Conservation (phyloP, 2,329 filamentous ascomycete genomes). For the Colletotrichum tofieldiae region DNA sequence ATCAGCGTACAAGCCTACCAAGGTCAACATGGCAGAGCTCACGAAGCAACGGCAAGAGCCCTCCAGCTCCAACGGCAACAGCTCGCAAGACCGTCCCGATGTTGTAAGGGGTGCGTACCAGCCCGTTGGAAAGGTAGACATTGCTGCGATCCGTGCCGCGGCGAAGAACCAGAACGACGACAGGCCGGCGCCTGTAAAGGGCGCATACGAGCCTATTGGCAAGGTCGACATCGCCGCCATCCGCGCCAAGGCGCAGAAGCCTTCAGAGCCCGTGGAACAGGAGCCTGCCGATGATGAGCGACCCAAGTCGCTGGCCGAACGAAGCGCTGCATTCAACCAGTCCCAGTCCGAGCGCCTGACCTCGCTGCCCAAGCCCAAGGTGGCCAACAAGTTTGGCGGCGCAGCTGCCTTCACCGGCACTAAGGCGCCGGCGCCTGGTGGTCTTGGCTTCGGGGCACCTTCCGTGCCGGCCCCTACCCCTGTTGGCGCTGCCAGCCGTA, state of each 20-base stretch:
- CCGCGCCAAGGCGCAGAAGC: slow-evolving; percentile 83
- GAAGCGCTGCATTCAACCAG: slow-evolving; percentile 80
- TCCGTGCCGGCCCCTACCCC: slow-evolving; percentile 70
- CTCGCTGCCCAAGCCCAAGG: slow-evolving; percentile 92
- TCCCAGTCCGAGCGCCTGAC: slow-evolving; percentile 84
- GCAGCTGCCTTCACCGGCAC: slow-evolving; percentile 84
- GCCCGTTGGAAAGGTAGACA: slow-evolving; percentile 97
- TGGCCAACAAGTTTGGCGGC: slow-evolving; percentile 88
- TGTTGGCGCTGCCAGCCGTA: slow-evolving; percentile 87
- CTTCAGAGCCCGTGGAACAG: slow-evolving; percentile 52
- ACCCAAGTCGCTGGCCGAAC: slow-evolving; percentile 79
- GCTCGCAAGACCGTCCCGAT: slow-evolving; percentile 66
- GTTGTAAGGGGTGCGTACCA: slow-evolving; percentile 91
- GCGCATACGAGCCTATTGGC: slow-evolving; percentile 93
- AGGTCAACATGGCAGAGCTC: slow-evolving; percentile 92
- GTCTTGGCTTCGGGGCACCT: slow-evolving; percentile 75
- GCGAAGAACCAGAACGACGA: slow-evolving; percentile 81
- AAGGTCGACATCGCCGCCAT: slow-evolving; percentile 99
- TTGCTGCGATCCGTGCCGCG: slow-evolving; percentile 87
- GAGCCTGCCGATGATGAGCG: slow-evolving; percentile 47
- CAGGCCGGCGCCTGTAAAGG: slow-evolving; percentile 88
- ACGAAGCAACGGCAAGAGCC: slow-evolving; percentile 80
- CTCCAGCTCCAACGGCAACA: slow-evolving; percentile 64
- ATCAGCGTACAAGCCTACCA: slow-evolving; percentile 94
- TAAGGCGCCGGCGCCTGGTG: slow-evolving; percentile 86